Conservation (phyloP, 768 basidiomycete genomes). For the Lactarius evosmus region DNA sequence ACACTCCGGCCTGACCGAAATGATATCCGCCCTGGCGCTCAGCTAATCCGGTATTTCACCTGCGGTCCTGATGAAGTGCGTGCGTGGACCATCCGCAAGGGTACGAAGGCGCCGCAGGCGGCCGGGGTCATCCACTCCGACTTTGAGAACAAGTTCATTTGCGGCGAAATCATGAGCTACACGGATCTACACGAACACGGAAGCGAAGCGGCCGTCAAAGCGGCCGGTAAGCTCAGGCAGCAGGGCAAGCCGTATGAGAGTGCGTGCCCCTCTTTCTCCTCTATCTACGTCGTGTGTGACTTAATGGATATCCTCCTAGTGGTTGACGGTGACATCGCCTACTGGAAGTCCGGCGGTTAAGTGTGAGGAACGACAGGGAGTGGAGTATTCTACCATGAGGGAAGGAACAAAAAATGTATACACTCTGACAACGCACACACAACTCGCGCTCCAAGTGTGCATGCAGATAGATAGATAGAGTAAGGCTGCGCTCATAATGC, state of each 20-base stretch:
- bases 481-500: slow-evolving; percentile 7
- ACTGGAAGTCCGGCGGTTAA: slow-evolving; percentile 79
- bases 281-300: background rate
- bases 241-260: slow-evolving; percentile 98
- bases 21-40: background rate
- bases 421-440: background rate
- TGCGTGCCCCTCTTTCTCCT: slow-evolving; percentile 38
- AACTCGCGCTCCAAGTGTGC: background rate
- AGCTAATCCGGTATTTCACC: slow-evolving; percentile 96
- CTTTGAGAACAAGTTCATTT: slow-evolving; percentile 97
- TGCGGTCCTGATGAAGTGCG: slow-evolving; percentile 96
- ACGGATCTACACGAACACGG: slow-evolving; percentile 90
- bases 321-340: slow-evolving; percentile 87
- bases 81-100: slow-evolving; percentile 95
- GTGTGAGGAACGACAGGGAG: slow-evolving; percentile 1
- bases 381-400: slow-evolving; percentile 2
- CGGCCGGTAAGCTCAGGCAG: slow-evolving; percentile 90
- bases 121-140: slow-evolving; percentile 99
- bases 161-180: slow-evolving; percentile 94
- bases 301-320: slow-evolving; percentile 41
- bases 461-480: slow-evolving; percentile 2
- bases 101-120: slow-evolving; percentile 93
- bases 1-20: background rate
- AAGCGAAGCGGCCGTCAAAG: slow-evolving; percentile 88
- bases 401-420: background rate